Evolutionary conservation across 1,284 basidiomycete species (phyloP).

Genomic region (Melampsora americana): DNA sequence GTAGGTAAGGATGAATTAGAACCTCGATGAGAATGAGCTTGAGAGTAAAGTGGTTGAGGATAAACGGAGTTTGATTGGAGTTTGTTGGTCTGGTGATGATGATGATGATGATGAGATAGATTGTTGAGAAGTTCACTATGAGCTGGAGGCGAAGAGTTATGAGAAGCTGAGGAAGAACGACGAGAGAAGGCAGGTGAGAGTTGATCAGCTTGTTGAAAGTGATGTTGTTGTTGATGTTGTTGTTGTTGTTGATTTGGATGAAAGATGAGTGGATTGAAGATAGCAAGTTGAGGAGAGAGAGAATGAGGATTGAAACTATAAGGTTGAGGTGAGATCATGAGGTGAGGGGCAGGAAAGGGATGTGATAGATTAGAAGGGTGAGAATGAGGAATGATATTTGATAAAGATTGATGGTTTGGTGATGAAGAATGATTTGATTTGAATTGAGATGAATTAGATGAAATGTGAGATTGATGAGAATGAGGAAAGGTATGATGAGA

Average conservation of each 20-base stretch:
- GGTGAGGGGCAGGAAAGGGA: neutral
- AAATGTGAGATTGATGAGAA: too few species aligned
- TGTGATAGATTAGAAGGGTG: conserved; percentile 1
- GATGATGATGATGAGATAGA: neutral
- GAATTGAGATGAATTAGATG: too few species aligned
- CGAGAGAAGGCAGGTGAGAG: neutral
- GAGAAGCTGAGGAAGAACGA: conserved; percentile 8
- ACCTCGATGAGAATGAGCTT: neutral
- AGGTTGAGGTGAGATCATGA: too few species aligned
- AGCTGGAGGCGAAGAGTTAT: neutral
- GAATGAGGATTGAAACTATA: conserved; percentile 1
- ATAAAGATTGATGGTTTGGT: too few species aligned
- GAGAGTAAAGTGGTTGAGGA: neutral
- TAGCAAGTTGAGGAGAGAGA: neutral
- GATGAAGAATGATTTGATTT: too few species aligned
- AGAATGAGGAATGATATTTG: conserved; percentile 5
- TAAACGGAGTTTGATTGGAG: conserved; percentile 6
- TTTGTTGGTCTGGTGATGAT: neutral
- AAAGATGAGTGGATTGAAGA: neutral
- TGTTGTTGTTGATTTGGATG: neutral
- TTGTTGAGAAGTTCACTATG: neutral
- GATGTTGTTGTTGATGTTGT: neutral
- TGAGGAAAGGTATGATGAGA: too few species aligned
- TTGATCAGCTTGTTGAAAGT: neutral
- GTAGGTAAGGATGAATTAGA: neutral